Conservation (phyloP, 768 basidiomycete species). For the Suillus paluster region DNA sequence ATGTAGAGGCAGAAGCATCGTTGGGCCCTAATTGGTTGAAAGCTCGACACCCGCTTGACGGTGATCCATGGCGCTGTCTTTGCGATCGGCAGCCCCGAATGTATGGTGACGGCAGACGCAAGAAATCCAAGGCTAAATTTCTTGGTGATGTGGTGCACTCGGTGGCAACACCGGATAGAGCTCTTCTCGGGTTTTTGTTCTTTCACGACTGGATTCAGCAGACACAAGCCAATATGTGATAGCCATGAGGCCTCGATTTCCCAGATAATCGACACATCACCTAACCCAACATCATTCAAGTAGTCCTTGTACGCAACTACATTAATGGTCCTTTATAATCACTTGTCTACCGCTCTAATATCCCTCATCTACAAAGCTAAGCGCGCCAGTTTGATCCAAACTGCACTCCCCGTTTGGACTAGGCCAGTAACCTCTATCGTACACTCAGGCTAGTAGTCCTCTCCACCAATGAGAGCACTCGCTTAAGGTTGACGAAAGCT, state of each 20-base stretch:
- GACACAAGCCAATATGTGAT: background rate
- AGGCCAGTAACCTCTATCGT: too few species aligned
- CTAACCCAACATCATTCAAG: background rate
- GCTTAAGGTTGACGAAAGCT: too few species aligned
- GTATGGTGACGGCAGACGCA: background rate
- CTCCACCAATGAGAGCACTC: too few species aligned
- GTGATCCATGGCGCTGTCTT: background rate
- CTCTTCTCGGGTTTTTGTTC: background rate
- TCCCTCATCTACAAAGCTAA: too few species aligned
- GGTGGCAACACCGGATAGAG: background rate
- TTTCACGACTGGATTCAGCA: background rate
- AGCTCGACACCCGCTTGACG: background rate
- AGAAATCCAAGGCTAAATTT: background rate
- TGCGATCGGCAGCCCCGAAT: background rate
- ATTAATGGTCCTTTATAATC: background rate
- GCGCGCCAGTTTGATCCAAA: too few species aligned
- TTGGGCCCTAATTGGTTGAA: slow-evolving; percentile 4
- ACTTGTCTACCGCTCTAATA: background rate
- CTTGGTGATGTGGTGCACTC: background rate
- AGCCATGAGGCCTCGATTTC: background rate
- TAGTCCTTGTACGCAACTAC: background rate
- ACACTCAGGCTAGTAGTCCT: too few species aligned
- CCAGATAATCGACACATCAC: background rate
- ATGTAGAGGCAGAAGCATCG: background rate
- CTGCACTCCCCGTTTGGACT: too few species aligned